These are phyloP conservation scores for Dacryopinax spathularia DNA, from an alignment of 768 basidiomycete genomes.

Conservation along the genomic window DNA sequence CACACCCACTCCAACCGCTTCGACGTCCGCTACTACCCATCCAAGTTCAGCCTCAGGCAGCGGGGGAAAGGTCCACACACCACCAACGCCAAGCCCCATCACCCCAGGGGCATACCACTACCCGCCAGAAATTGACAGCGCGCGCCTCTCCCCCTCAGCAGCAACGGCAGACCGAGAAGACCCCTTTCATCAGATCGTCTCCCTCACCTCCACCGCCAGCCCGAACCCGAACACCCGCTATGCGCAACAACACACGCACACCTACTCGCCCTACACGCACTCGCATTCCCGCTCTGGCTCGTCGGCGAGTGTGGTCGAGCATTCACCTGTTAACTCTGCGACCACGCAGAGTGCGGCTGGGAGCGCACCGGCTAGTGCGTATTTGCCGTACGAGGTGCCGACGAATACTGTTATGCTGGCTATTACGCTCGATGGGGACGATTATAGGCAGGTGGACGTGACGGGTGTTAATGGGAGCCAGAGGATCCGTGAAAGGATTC, in stretches of 20 bases:
- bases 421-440: background rate
- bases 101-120: background rate
- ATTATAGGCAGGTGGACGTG: background rate
- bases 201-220: background rate
- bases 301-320: background rate
- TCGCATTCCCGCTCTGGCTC: background rate
- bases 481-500: background rate
- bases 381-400: background rate
- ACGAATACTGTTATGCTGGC: background rate
- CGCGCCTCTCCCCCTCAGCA: background rate
- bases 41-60: no score
- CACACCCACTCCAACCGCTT: background rate
- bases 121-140: background rate
- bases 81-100: background rate
- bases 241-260: no score
- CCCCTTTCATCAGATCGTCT: background rate
- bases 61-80: no score
- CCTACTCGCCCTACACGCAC: background rate
- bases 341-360: background rate
- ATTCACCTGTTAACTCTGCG: background rate
- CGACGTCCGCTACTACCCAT: background rate
- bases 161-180: background rate
- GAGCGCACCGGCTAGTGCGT: background rate
- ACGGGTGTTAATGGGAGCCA: background rate
- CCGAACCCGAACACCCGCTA: no score